Base-by-base conservation (phyloP, 768 basidiomycete genomes). In the Gloeopeniophorella convolvens region DNA sequence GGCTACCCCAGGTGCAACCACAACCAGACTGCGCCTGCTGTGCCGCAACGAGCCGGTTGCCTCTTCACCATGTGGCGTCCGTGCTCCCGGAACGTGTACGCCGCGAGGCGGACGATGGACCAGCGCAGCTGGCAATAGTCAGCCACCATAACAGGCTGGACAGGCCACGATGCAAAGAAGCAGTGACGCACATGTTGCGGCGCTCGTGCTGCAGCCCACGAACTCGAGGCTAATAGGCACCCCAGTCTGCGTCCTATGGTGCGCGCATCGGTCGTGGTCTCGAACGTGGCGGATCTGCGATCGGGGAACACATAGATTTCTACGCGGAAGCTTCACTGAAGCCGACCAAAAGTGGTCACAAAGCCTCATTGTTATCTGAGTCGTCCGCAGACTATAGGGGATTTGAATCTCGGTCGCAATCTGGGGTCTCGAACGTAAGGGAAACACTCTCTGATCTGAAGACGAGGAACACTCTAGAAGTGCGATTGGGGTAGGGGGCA, bases 31-130 rank as follows among this genome's bases (percentile, higher is more conserved):
- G n/a, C n/a, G n/a, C n/a, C n/a, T n/a, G n/a, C n/a, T n/a, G n/a
- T n/a, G n/a, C n/a, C n/a, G n/a, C n/a, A n/a, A n/a, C n/a, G n/a
- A n/a, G n/a, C n/a, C 41, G 26, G 43, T 48, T 48, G 41, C 24
- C 42, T 44, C 30, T 36, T 26, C 43, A 39, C 35, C 30, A 47
- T 40, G 34, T 30, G 46, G 21, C 32, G 27, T 18, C 26, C 46
- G 43, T n/a, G 42, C 35, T 16, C 8, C 37, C 32, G 35, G 42
- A 48, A 48, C 42, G 47, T 48, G 47, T 42, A 5, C 24, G 30
- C 7, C 52, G 44, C 39, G 52, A 53, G 52, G 52, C 24, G n/a
- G 52, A 33, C 52, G 52, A 54, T 27, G 47, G 48, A 48, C 46
- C 52, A 54, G 42, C 41, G 34, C 46, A 48, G 35, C 15, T 26